A percentile compares a stretch with the other conserved stretches of the same genome.
These are phyloP conservation scores for Tetrahymena malaccensis DNA, from an alignment of 73 alveolate species.

Conservation along the genomic window DNA sequence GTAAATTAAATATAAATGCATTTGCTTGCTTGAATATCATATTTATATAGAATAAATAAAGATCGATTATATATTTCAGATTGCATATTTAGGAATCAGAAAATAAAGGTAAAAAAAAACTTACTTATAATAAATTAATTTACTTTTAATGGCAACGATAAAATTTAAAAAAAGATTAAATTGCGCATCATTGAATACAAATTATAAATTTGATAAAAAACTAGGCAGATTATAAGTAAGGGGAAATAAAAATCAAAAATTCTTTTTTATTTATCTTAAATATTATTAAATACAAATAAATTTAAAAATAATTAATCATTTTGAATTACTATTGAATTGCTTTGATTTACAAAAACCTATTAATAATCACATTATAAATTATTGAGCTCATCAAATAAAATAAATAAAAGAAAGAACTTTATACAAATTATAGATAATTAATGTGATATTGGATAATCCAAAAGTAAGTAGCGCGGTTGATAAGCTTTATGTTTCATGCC, in stretches of 20 bases:
- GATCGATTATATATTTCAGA: no score
- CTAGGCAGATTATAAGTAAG: not conserved
- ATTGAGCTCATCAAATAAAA: not conserved
- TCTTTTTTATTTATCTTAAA: not conserved
- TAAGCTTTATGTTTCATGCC: not conserved
- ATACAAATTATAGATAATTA: no score
- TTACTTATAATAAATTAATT: not conserved
- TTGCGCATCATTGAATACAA: not conserved
- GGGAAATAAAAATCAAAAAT: not conserved
- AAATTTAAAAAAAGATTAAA: not conserved
- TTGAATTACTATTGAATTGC: not conserved
- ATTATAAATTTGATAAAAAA: not conserved
- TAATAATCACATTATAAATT: not conserved
- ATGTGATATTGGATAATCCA: not conserved
- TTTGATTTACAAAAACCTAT: not conserved
- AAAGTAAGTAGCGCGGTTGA: not conserved
- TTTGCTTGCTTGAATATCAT: no score
- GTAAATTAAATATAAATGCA: no score
- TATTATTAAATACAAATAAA: not conserved
- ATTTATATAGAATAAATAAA: no score
- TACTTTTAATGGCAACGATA: not conserved
- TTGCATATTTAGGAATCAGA: not conserved
- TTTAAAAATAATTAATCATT: not conserved
- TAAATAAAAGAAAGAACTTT: not conserved
- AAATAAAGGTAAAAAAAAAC: not conserved